Evolutionary conservation across 129 eudicot genomes (phyloP), one percentile per base, ranked within the genome.

Genomic region (Flaveria trinervia): DNA sequence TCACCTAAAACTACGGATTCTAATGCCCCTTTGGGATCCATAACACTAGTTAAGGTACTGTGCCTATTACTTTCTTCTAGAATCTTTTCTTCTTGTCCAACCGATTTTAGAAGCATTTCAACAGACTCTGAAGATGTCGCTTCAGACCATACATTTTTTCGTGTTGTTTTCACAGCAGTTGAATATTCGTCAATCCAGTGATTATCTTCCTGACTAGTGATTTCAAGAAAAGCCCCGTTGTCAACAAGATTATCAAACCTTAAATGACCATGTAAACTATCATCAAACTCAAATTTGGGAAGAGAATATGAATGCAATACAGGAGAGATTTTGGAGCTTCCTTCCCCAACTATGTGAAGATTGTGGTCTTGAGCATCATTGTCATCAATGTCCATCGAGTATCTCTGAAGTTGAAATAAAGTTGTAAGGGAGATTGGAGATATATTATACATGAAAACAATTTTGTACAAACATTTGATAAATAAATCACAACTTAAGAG

Each of bases 91-190:
- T 93, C 98, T 85, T 87, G 93, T 18, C 98, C 92, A 81, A 94
- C 99, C 15, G 99, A 88, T 74, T 94, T 94, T 72, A 94, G 30
- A 45, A 94, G 88, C 99, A 94, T 89, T 85, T 89, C 99, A 80
- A 94, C 99, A 75, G 99, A 91, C 81, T 94, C 97, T 41, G 90
- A 89, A 51, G 99, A 94, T 69, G 99, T 91, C 80, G 99, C 99
- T 89, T 94, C 99, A 71, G 97, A 94, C 99, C 99, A 94, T 59
- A 94, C 99, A 91, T 94, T 89, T 72, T 87, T 84, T 65, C 69
- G 88, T 81, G 92, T 84, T 62, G 89, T 86, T 67, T 89, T 97
- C 25, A 87, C 74, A 14, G 91, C 90, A 82, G 88, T 71, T 28
- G 99, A 91, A 78, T 84, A 94, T 64, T 94, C 99, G 80, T 94